phyloP scores from a whole-genome alignment of 768 basidiomycete genomes.

The Termitomyces sp. region DNA sequence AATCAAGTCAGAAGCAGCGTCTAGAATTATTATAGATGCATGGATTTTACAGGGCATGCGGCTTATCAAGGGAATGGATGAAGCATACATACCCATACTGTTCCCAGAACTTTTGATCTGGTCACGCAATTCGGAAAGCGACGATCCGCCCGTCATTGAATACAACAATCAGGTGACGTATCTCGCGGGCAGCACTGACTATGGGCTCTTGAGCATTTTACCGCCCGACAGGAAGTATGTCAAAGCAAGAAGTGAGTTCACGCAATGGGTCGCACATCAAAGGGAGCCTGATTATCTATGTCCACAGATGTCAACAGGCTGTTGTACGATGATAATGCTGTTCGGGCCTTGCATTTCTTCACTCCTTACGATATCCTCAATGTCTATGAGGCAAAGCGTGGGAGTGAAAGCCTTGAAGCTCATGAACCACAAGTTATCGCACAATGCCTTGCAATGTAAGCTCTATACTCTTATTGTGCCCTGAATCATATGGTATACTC shows the following conservation, averaged over 20 bases:
- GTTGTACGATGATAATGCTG: neutral
- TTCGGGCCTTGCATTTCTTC: neutral
- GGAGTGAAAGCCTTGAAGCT: neutral
- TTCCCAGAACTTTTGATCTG: neutral
- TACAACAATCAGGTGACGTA: neutral
- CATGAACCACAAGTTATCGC: neutral
- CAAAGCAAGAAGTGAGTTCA: neutral
- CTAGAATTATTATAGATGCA: neutral
- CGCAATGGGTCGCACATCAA: neutral
- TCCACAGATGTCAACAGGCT: neutral
- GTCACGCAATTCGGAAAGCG: neutral
- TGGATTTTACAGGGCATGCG: neutral
- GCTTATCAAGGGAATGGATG: neutral
- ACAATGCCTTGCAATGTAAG: neutral
- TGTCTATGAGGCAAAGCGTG: neutral
- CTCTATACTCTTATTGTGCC: neutral
- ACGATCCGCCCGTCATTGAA: neutral
- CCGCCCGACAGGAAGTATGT: neutral
- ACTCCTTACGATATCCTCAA: neutral
- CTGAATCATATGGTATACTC: neutral
- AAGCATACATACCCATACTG: neutral
- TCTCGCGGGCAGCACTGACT: neutral
- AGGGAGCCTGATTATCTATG: neutral
- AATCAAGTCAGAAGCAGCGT: neutral
- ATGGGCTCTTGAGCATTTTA: neutral